These are phyloP conservation scores for Salix viminalis DNA, from an alignment of 345 rosid genomes.

Conservation along the genomic window DNA sequence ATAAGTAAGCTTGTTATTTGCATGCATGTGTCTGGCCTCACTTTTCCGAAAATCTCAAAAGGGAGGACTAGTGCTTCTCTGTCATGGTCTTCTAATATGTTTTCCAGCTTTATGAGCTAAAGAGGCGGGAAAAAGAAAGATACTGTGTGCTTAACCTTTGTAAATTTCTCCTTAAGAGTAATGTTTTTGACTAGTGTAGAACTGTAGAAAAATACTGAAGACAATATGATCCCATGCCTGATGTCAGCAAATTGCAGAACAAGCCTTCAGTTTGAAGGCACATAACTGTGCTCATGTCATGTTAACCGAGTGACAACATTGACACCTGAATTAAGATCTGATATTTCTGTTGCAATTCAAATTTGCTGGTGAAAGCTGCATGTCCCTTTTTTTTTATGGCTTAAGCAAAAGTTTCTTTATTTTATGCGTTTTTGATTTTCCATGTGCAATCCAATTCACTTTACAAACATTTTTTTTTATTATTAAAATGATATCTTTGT, in stretches of 20 bases:
- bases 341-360: background rate
- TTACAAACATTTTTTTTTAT: background rate
- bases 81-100: background rate
- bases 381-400: background rate
- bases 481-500: background rate
- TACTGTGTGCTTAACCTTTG: background rate
- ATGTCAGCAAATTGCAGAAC: background rate
- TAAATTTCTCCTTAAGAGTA: background rate
- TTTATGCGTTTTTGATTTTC: background rate
- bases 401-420: background rate
- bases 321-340: background rate
- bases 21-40: slow-evolving; percentile 23
- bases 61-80: slow-evolving; percentile 4
- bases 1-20: slow-evolving; percentile 44
- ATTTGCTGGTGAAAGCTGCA: background rate
- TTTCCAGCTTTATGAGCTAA: slow-evolving; percentile 4
- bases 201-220: no score
- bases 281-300: background rate
- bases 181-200: no score
- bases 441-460: background rate
- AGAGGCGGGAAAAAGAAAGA: background rate
- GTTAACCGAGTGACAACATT: background rate
- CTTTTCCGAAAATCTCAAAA: background rate
- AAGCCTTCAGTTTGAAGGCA: background rate
- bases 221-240: no score